These are phyloP conservation scores for Wallacemonas sp. DNA, from an alignment of 208 protist genomes.

Conservation along the genomic window DNA sequence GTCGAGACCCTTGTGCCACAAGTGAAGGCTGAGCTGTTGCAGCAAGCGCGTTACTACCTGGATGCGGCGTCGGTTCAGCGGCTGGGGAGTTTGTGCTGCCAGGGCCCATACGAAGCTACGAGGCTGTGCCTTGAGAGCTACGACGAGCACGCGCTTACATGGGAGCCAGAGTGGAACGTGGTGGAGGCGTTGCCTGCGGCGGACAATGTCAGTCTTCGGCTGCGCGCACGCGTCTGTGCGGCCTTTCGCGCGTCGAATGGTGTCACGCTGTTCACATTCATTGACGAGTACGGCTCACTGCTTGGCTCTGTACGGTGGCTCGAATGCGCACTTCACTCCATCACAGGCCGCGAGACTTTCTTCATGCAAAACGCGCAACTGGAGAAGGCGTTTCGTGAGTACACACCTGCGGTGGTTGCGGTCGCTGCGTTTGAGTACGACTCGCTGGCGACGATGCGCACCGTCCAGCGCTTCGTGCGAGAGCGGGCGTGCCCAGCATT, in stretches of 20 bases:
- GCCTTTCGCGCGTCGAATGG: slow-evolving; percentile 69
- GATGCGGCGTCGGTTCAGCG: slow-evolving; percentile 41
- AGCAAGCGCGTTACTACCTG: slow-evolving; percentile 47
- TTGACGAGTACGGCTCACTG: slow-evolving; percentile 74
- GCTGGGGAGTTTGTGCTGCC: slow-evolving; percentile 53
- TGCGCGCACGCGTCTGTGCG: slow-evolving; percentile 60
- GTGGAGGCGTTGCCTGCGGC: slow-evolving; percentile 72
- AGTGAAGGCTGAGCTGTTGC: slow-evolving; percentile 62
- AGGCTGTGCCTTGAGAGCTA: slow-evolving; percentile 56
- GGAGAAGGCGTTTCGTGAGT: slow-evolving; percentile 60
- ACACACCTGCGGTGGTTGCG: slow-evolving; percentile 66
- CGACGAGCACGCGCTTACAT: slow-evolving; percentile 43
- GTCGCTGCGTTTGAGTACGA: slow-evolving; percentile 49
- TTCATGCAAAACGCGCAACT: slow-evolving; percentile 60
- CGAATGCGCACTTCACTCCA: slow-evolving; percentile 59
- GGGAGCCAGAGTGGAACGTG: slow-evolving; percentile 85
- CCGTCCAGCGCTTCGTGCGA: slow-evolving; percentile 61
- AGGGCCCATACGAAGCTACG: slow-evolving; percentile 73
- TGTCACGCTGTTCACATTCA: slow-evolving; percentile 71
- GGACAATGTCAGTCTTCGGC: neutral
- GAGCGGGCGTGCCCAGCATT: slow-evolving; percentile 41
- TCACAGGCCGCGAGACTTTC: slow-evolving; percentile 44
- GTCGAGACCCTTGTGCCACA: slow-evolving; percentile 55
- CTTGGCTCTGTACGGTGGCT: slow-evolving; percentile 71
- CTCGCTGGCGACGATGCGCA: slow-evolving; percentile 58